These are phyloP conservation scores for Orbilia brochopaga DNA, from an alignment of 2,329 filamentous ascomycete species.

Conservation along the genomic window DNA sequence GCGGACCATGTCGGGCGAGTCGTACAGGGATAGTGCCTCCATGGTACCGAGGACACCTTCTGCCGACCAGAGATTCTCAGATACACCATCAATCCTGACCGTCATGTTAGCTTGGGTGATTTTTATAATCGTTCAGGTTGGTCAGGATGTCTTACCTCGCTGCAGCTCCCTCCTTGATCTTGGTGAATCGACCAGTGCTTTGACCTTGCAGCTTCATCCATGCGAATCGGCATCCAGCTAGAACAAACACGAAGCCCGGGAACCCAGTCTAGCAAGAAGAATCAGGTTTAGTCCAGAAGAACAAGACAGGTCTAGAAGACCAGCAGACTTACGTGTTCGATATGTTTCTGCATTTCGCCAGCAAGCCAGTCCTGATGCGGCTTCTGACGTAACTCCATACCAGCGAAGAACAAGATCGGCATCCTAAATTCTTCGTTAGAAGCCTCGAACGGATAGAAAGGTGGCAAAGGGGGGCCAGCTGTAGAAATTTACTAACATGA, in stretches of 20 bases:
- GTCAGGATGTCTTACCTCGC: slow-evolving; percentile 18
- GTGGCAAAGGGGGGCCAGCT: background rate
- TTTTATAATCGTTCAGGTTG: background rate
- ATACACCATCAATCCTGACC: slow-evolving; percentile 54
- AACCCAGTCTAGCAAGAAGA: slow-evolving; percentile 51
- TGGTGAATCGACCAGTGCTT: slow-evolving; percentile 52
- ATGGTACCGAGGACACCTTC: slow-evolving; percentile 53
- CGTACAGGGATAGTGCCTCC: slow-evolving; percentile 54
- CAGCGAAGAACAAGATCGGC: slow-evolving; percentile 50
- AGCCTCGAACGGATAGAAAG: background rate
- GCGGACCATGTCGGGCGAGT: slow-evolving; percentile 50
- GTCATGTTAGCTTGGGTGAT: slow-evolving; percentile 1
- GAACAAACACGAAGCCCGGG: slow-evolving; percentile 52
- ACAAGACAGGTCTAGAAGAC: background rate
- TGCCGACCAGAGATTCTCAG: slow-evolving; percentile 54
- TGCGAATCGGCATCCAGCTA: slow-evolving; percentile 53
- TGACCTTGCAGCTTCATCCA: slow-evolving; percentile 53
- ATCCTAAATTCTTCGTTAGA: slow-evolving; percentile 18
- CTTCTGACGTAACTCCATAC: slow-evolving; percentile 54
- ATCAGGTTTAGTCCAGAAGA: background rate
- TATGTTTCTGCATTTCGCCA: slow-evolving; percentile 49
- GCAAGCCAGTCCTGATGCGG: slow-evolving; percentile 54
- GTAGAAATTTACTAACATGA: slow-evolving; percentile 43
- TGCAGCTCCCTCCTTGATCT: slow-evolving; percentile 54
- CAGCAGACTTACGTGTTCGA: slow-evolving; percentile 39